Percentiles rank a stretch among this genome's conserved stretches.
Evolutionary conservation across 176 grass and related monocot genomes (phyloP).

Genomic region (Pontederia crassipes): DNA sequence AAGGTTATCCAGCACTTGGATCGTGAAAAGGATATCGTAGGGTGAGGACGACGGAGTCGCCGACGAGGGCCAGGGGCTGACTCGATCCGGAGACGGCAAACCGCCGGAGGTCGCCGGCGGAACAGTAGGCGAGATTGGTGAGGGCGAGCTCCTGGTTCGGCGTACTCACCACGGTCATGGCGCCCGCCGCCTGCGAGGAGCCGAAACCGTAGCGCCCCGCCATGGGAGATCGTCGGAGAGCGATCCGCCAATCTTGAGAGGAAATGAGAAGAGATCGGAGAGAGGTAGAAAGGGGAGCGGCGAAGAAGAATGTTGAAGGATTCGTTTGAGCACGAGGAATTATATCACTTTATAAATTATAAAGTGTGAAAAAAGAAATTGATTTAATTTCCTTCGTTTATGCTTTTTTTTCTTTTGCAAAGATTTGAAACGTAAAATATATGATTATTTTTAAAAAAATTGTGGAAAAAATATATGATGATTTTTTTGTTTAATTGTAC

Average conservation of each 20-base stretch:
- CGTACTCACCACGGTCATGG: constrained; percentile 45
- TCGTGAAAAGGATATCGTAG: constrained; percentile 65
- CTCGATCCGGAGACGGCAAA: constrained; percentile 33
- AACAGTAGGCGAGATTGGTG: constrained; percentile 75
- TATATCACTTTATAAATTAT: too few relatives aligned
- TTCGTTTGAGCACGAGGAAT: too few relatives aligned
- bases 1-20: neutral
- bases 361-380: too few relatives aligned
- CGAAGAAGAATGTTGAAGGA: neutral
- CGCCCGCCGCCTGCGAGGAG: constrained; percentile 1
- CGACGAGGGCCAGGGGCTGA: constrained; percentile 44
- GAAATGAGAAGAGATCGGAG: neutral
- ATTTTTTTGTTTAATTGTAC: too few relatives aligned
- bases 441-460: too few relatives aligned
- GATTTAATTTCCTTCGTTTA: too few relatives aligned
- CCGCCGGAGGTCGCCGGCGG: constrained; percentile 45
- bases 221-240: constrained; percentile 8
- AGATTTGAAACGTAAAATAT: too few relatives aligned
- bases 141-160: constrained; percentile 84
- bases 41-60: constrained; percentile 62
- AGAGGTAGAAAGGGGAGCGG: neutral
- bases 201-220: constrained; percentile 13
- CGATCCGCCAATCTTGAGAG: neutral
- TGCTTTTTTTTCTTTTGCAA: too few relatives aligned
- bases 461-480: too few relatives aligned